phyloP scores from a whole-genome alignment of 305 asterid species.

The Fraxinus xanthoxyloides region DNA sequence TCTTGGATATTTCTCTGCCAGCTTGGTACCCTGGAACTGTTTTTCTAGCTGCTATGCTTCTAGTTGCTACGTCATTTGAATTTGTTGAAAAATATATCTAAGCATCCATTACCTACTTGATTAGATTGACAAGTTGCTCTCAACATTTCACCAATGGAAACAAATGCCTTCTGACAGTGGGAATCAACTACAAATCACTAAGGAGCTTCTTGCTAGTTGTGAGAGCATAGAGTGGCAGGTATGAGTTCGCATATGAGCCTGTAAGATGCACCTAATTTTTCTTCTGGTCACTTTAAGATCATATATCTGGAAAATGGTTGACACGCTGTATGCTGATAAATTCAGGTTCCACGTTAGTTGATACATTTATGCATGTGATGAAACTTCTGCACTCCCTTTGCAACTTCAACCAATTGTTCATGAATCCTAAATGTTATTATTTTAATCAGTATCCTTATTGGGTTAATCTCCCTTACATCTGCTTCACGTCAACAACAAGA shows the following conservation, averaged over 20 bases:
- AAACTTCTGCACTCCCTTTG: not conserved
- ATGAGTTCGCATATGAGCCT: slow-evolving; percentile 24
- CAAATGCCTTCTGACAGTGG: slow-evolving; percentile 52
- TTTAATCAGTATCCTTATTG: not conserved
- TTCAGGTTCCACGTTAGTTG: slow-evolving; percentile 4
- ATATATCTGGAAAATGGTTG: slow-evolving; percentile 12
- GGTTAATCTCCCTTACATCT: not conserved
- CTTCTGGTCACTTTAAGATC: slow-evolving; percentile 4
- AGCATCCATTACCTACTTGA: slow-evolving; percentile 20
- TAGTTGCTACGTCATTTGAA: not conserved
- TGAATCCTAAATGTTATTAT: not conserved
- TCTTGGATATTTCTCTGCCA: not conserved
- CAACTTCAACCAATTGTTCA: slow-evolving; percentile 3
- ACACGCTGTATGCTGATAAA: not conserved
- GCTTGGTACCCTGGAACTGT: not conserved
- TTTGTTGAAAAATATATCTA: slow-evolving; percentile 13
- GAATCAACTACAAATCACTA: slow-evolving; percentile 55
- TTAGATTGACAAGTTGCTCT: slow-evolving; percentile 80
- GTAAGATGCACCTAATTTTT: slow-evolving; percentile 4
- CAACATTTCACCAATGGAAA: slow-evolving; percentile 79
- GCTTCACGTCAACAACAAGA: not conserved
- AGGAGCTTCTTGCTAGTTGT: slow-evolving; percentile 70
- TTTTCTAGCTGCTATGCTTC: slow-evolving; percentile 4
- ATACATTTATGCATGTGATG: slow-evolving; percentile 12
- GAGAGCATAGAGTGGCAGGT: slow-evolving; percentile 99